These are phyloP conservation scores for Globisporangium spinosum DNA, from an alignment of 352 stramenopile species.

Conservation along the genomic window DNA sequence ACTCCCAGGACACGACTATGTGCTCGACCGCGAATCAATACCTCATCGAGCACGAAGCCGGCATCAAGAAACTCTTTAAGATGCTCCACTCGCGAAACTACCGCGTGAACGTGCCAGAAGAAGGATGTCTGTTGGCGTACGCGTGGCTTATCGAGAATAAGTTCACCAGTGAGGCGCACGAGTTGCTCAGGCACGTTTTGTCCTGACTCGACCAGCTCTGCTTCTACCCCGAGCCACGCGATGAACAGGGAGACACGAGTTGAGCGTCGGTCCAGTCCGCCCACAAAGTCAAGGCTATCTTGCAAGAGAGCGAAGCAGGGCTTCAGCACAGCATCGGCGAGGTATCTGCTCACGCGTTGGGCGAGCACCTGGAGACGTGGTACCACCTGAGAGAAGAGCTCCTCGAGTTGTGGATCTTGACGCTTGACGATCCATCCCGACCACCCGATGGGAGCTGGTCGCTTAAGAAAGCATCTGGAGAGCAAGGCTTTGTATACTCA, in stretches of 20 bases:
- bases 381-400: conserved; percentile 15
- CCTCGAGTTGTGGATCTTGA: conserved; percentile 17
- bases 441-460: conserved; percentile 12
- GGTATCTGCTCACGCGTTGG: neutral
- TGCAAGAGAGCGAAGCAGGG: neutral
- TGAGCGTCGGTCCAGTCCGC: conserved; percentile 5
- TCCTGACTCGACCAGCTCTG: conserved; percentile 19
- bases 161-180: conserved; percentile 1
- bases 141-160: conserved; percentile 19
- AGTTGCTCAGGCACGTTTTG: conserved; percentile 9
- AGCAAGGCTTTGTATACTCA: neutral
- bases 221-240: conserved; percentile 14
- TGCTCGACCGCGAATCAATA: conserved; percentile 1
- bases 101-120: conserved; percentile 18
- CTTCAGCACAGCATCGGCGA: neutral
- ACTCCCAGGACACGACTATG: neutral
- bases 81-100: conserved; percentile 23
- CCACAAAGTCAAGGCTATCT: neutral
- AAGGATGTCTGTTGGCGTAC: conserved; percentile 22
- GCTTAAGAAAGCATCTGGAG: neutral
- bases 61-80: conserved; percentile 2
- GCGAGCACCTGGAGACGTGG: neutral
- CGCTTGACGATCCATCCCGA: conserved; percentile 1
- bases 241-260: conserved; percentile 14
- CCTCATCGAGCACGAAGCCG: conserved; percentile 5